Evolutionary conservation across 257 asterid species (phyloP), one percentile per base, ranked within the genome.

Genomic region (Voacanga thouarsii): DNA sequence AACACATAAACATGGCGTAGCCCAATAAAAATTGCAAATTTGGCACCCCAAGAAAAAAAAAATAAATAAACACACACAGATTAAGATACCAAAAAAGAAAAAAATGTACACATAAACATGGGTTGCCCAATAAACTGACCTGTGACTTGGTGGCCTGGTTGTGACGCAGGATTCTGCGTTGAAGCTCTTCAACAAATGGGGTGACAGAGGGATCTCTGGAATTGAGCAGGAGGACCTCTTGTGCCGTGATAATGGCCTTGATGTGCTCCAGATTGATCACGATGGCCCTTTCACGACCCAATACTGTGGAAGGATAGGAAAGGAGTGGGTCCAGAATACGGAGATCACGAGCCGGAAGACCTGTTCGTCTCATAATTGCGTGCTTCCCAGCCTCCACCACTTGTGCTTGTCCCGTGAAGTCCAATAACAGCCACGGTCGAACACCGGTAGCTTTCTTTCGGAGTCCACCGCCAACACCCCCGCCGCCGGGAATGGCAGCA

Each of bases 331-430:
- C 99, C 12, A 96, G 89, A 21, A 96, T 96, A 16, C 99, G 88
- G 63, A 96, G 93, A 86, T 96, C 99, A 12, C 98, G 97, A 26
- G 97, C 98, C 53, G 99, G 98, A 8, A 96, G 91, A 3, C 99
- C 99, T 56, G 99, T 96, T 44, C 95, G 96, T 70, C 93, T 84
- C 97, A 96, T 93, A 85, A 96, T 93, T 39, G 96, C 92, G 79
- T 96, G 98, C 76, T 96, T 96, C 1, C 99, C 99, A 51, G 80
- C 98, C 89, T 93, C 98, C 71, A 86, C 92, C 14, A 89, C 91
- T 76, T 92, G 95, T 7, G 92, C 89, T 76, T 92, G 92, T 28
- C 99, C 99, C n/a, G 90, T 83, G 3, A 97, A 89, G 76, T 93
- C 97, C 80, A 96, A 78, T 2, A 89, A 82, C 61, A 96, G 87